Conservation (phyloP, 2,329 filamentous ascomycete species). For the Sphaerulina populicola region DNA sequence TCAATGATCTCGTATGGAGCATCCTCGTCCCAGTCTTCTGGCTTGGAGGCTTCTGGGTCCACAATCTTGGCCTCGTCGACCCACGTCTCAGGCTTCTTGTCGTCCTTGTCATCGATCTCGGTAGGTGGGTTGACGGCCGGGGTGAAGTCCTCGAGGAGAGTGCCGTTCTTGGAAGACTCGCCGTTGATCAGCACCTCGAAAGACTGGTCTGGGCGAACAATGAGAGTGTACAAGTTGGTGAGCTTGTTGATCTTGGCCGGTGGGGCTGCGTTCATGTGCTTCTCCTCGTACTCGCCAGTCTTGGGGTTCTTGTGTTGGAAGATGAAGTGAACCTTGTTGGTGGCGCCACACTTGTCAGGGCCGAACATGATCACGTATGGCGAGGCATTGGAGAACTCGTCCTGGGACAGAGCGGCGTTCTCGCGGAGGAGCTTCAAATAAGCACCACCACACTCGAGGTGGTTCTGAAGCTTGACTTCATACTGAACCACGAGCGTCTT, state of each 20-base stretch:
- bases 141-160: conserved; percentile 84
- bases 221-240: conserved; percentile 89
- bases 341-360: conserved; percentile 96
- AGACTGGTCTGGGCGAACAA: conserved; percentile 93
- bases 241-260: conserved; percentile 84
- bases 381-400: conserved; percentile 95
- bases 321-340: conserved; percentile 97
- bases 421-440: conserved; percentile 99
- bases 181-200: conserved; percentile 89
- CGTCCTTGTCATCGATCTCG: conserved; percentile 92
- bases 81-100: conserved; percentile 92
- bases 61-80: conserved; percentile 86
- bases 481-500: conserved; percentile 97
- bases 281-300: conserved; percentile 99
- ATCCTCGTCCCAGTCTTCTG: conserved; percentile 98
- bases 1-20: conserved; percentile 94
- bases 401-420: conserved; percentile 90
- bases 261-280: conserved; percentile 82
- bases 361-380: conserved; percentile 99
- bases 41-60: conserved; percentile 90
- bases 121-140: conserved; percentile 87
- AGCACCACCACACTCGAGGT: conserved; percentile 93
- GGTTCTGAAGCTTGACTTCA: conserved; percentile 97
- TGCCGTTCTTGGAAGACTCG: conserved; percentile 77
- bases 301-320: conserved; percentile 99